Evolutionary conservation across 331 rosid genomes (phyloP), one percentile per base, ranked within the genome.

Genomic region (Prunus yedoensis): DNA sequence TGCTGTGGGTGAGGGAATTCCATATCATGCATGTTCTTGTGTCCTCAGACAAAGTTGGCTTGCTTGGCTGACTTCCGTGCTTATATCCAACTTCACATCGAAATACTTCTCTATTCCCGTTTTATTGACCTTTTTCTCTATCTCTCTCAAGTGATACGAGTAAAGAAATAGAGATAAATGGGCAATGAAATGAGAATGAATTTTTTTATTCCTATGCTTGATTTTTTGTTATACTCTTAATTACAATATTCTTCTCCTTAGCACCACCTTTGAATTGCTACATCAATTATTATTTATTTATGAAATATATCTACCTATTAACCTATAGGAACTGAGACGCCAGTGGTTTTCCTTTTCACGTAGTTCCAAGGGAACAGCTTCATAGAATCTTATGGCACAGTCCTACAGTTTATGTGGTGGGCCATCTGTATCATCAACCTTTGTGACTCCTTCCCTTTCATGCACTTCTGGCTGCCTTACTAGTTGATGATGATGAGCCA

Each of bases 371-470:
- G 93, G 92, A 89, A 81, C 93, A 86, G 73, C 86, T 86, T 84
- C 97, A 88, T 89, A 85, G 93, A 91, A 91, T 89, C 88, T 87
- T 88, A 77, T 77, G 83, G 76, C 81, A 78, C 59, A 76, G 76
- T 66, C 77, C 83, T 85, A 80, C 61, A 68, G 73, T 85, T 83
- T 75, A 82, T 74, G 50, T 23, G 65, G 91, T 85, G 91, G 93
- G 91, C 62, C 95, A 76, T 66, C 46, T 59, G 25, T 54, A 28
- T 43, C 74, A 47, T 74, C 81, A 59, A 68, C 68, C 32, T 20
- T 58, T 62, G 58, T 75, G 61, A 87, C 73, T 50, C 7, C n/a
- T 50, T 74, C 58, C 56, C 71, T 74, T 75, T 85, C 83, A 78
- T 81, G 87, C 84, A 80, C 72, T 74, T 78, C 65, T 75, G 47